phyloP scores from a whole-genome alignment of 768 basidiomycete genomes.

The Leucocoprinus sp. region DNA sequence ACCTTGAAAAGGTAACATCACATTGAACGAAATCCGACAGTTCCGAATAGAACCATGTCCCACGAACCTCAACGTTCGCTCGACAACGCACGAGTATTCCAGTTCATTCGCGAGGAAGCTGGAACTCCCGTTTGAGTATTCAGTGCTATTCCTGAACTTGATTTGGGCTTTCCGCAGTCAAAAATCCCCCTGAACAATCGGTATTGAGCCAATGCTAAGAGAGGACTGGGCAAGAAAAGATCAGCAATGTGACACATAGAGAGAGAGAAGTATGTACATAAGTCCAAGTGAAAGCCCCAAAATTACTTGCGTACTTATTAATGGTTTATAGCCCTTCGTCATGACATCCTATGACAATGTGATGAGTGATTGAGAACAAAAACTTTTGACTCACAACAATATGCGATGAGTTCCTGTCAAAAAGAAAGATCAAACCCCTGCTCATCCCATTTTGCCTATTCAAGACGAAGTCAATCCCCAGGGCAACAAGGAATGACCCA shows the following conservation, averaged over 20 bases:
- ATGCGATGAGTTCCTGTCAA: conserved; percentile 57
- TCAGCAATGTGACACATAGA: neutral
- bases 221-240: conserved; percentile 29
- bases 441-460: conserved; percentile 57
- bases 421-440: conserved; percentile 50
- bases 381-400: conserved; percentile 30
- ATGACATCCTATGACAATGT: conserved; percentile 34
- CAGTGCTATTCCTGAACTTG: too few relatives aligned
- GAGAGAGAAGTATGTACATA: conserved; percentile 34
- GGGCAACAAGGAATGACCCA: conserved; percentile 50
- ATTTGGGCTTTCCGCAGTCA: conserved; percentile 18
- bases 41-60: too few relatives aligned
- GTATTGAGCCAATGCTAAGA: conserved; percentile 48
- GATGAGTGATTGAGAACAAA: conserved; percentile 4
- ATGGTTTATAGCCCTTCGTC: conserved; percentile 40
- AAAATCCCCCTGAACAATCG: conserved; percentile 44
- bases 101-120: conserved; percentile 9
- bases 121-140: too few relatives aligned
- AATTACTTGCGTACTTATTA: conserved; percentile 39
- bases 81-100: conserved; percentile 12
- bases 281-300: conserved; percentile 45
- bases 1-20: too few relatives aligned
- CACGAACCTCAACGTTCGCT: too few relatives aligned
- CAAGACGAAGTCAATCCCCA: conserved; percentile 49
- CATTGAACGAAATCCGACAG: too few relatives aligned